Evolutionary conservation across 352 stramenopile genomes (phyloP).

Genomic region (Pythium aquatile): DNA sequence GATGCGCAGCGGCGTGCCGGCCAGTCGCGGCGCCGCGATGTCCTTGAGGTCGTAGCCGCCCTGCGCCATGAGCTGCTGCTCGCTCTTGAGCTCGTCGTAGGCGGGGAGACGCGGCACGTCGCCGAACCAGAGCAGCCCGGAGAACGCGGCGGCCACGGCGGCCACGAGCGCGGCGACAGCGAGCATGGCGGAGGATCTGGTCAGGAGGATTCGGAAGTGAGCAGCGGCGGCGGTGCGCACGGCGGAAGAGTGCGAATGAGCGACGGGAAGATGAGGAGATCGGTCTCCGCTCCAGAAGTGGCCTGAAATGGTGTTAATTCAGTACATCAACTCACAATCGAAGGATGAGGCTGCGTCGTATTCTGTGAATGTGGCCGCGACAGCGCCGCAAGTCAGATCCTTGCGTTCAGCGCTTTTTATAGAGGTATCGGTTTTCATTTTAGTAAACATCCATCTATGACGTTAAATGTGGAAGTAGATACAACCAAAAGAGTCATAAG

Average conservation of each 20-base stretch:
- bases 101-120: constrained; percentile 43
- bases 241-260: neutral
- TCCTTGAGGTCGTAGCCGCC: constrained; percentile 53
- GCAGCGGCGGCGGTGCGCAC: neutral
- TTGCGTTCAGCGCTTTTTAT: neutral
- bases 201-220: neutral
- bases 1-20: constrained; percentile 45
- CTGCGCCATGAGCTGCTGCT: constrained; percentile 29
- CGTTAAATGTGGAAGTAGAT: too few relatives aligned
- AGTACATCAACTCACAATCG: neutral
- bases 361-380: constrained; percentile 6
- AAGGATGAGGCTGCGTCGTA: constrained; percentile 1
- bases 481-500: too few relatives aligned
- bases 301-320: neutral
- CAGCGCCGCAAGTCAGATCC: neutral
- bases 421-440: neutral
- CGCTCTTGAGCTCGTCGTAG: constrained; percentile 34
- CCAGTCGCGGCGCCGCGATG: constrained; percentile 45
- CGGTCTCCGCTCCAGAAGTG: neutral
- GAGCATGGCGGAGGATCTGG: constrained; percentile 31
- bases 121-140: constrained; percentile 47
- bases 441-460: too few relatives aligned
- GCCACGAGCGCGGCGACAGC: constrained; percentile 34
- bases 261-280: neutral
- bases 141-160: constrained; percentile 41